These are phyloP conservation scores for Lentithecium fluviatile DNA, from an alignment of 495 filamentous ascomycete genomes.

Conservation along the genomic window DNA sequence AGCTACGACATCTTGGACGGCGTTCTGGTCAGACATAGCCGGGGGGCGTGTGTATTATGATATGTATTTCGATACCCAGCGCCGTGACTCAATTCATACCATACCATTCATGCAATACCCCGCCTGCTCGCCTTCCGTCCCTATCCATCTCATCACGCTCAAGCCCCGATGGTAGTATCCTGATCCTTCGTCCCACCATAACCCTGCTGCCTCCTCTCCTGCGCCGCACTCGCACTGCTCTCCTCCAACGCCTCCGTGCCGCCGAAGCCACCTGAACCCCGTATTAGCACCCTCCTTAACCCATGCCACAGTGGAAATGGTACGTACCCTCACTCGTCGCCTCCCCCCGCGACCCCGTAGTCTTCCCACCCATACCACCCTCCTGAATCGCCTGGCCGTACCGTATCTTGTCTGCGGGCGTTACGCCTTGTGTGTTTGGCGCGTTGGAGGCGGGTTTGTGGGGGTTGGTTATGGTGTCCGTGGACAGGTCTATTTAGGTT, in stretches of 20 bases:
- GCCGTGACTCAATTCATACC: neutral
- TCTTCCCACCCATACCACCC: constrained; percentile 54
- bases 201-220: constrained; percentile 56
- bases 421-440: constrained; percentile 40
- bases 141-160: constrained; percentile 4
- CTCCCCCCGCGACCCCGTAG: constrained; percentile 25
- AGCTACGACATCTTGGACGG: constrained; percentile 1
- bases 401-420: constrained; percentile 51
- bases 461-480: constrained; percentile 21
- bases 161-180: constrained; percentile 57
- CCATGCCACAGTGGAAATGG: too few species aligned
- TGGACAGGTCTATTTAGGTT: constrained; percentile 6
- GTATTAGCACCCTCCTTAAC: neutral
- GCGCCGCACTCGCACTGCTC: constrained; percentile 39
- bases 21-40: constrained; percentile 3
- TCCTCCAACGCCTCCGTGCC: constrained; percentile 23
- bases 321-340: constrained; percentile 18
- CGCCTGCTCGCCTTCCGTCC: too few species aligned
- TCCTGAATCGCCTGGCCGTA: constrained; percentile 55
- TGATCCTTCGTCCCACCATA: constrained; percentile 52
- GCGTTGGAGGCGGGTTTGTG: constrained; percentile 32
- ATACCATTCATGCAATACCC: neutral
- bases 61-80: neutral
- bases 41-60: too few species aligned
- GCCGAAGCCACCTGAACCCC: constrained; percentile 11